Base-by-base conservation (phyloP, 2,329 filamentous ascomycete species). In the Xylaria multiplex region DNA sequence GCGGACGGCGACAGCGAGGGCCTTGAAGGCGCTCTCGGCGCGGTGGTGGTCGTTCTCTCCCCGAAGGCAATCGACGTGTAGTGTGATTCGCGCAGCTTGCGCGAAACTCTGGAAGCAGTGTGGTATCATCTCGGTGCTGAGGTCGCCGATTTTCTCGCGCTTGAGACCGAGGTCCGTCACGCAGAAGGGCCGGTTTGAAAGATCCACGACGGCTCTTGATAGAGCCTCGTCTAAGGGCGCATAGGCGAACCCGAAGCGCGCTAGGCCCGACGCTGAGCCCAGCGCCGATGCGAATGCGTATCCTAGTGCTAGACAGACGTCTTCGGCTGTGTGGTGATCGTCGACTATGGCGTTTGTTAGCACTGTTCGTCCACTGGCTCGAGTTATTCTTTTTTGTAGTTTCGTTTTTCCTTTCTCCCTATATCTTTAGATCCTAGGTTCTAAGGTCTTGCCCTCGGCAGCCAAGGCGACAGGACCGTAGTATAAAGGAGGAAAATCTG, bases 301-400 rank as follows among this genome's bases (percentile, higher is more conserved):
- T 55, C 96, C 96, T 24, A 99, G 88, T 14, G 95, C 93, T 71
- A 99, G 91, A 81, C 93, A 97, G 66, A 93, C 91, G 78, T 99
- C 96, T 84, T 99, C 96, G 70, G 94, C 91, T 8, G 95, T 97
- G 86, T 99, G 96, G 83, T 99, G 96, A 85, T 98, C 96, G 82
- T 99, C 96, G 79, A 99, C 93, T 95, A 68, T 58, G 30, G 60
- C 32, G 19, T 42, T n/a, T 32, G 60, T 62, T 42, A 69, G 66
- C 30, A 49, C 42, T 48, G 19, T 1, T 52, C 50, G 40, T 22
- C 27, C 58, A 19, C n/a, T 50, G 27, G 35, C 27, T 52, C n/a
- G 11, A 3, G 30, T 65, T 50, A n/a, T 60, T 58, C 9, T 40
- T 43, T 46, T 19, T 1, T 57, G 4, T 9, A 9, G 49, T 42